Base-by-base conservation (phyloP, 2,329 filamentous ascomycete species). In the Hypoxylon sp. region DNA sequence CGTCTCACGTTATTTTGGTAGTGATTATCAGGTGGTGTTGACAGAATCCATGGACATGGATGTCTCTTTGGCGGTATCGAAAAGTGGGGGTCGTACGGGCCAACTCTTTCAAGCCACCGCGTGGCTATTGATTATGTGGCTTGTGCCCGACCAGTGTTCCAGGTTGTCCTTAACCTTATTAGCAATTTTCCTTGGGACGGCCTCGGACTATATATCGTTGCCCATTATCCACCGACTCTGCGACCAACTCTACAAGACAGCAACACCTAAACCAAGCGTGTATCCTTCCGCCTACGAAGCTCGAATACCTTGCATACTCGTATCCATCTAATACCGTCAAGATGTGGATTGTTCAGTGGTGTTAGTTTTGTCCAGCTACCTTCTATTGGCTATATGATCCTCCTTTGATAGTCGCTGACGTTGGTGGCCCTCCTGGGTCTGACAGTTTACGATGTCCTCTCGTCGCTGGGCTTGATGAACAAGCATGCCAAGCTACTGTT, bases 321-420 rank as follows among this genome's bases (percentile, higher is more conserved):
- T 60, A 43, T 61, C 57, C 49, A 50, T 55, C 65, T 38, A 55
- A 73, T 68, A 65, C 36, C 49, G 72, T 74, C 82, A 86, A 78
- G 72, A 97, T 97, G 94, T 97, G 93, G 93, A 92, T 97, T 81
- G 83, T 97, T 80, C 94, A 95, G 88, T 97, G 94, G 93, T 97
- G 93, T 97, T 93, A 79, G 89, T 85, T 45, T 38, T 49, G 17
- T 17, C 51, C 64, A 48, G 7, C 49, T 50, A 13, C 21, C 46
- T 36, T 34, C 46, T 36, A 52, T 60, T 48, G 53, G 52, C 56
- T 60, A 17, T 61, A 25, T 67, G 57, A 30, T 30, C 28, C 28
- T 50, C 67, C 59, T 50, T 60, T 59, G 50, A 52, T 63, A 60
- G 65, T 60, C 56, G 72, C 74, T 75, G 70, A 76, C 73, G 61